These are phyloP conservation scores for Colletotrichum magnum DNA, from an alignment of 2,329 filamentous ascomycete species.

Conservation along the genomic window DNA sequence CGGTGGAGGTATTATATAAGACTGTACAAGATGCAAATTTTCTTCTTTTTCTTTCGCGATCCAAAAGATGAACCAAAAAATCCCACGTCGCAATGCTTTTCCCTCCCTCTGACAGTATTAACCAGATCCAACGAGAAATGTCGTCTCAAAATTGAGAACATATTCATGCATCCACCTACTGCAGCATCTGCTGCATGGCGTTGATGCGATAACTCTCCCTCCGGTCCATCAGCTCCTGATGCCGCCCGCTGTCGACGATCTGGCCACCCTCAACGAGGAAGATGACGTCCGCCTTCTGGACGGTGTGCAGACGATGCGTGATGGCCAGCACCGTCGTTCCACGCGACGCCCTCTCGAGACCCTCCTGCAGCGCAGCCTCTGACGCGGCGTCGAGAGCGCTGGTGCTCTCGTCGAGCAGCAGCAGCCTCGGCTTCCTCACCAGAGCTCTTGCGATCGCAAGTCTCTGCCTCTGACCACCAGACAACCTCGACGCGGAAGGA, in stretches of 20 bases:
- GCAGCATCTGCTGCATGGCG: conserved; percentile 51
- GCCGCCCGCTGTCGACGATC: conserved; percentile 56
- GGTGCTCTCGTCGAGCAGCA: conserved; percentile 88
- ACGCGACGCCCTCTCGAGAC: conserved; percentile 70
- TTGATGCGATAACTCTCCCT: conserved; percentile 49
- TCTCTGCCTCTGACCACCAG: conserved; percentile 84
- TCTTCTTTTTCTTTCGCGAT: too few relatives aligned
- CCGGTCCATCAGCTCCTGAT: conserved; percentile 47
- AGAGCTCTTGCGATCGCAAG: conserved; percentile 84
- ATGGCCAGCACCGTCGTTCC: conserved; percentile 72
- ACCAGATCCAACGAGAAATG: background rate
- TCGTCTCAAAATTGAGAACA: too few relatives aligned
- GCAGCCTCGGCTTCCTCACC: conserved; percentile 77
- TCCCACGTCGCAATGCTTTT: conserved; percentile 13
- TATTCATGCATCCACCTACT: background rate
- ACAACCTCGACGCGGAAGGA: conserved; percentile 81
- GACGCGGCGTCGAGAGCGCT: conserved; percentile 81
- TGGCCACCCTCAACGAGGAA: conserved; percentile 64
- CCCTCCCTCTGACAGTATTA: background rate
- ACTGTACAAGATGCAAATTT: conserved; percentile 12
- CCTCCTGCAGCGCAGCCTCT: conserved; percentile 76
- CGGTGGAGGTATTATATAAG: conserved; percentile 22
- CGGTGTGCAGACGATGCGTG: conserved; percentile 70
- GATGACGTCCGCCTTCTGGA: conserved; percentile 70
- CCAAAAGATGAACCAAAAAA: too few relatives aligned